A percentile compares a stretch with the other conserved stretches of the same genome.
These are phyloP conservation scores for Heterobasidion occidentale DNA, from an alignment of 1,284 basidiomycete genomes.

Conservation along the genomic window DNA sequence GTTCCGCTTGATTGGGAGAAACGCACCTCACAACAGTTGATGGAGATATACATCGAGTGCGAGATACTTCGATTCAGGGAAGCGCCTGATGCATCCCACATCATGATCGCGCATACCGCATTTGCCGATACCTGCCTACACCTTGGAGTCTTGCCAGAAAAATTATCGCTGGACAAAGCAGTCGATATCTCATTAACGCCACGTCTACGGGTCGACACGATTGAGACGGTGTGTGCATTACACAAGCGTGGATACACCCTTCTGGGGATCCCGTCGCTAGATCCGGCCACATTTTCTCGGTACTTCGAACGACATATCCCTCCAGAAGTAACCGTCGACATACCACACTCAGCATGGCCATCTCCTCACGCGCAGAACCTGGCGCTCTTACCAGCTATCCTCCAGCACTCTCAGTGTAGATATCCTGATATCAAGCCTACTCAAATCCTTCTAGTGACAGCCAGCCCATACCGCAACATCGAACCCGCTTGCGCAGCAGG, in stretches of 20 bases:
- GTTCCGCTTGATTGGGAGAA: background rate
- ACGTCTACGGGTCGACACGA: background rate
- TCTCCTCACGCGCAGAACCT: background rate
- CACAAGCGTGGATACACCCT: background rate
- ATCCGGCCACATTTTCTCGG: background rate
- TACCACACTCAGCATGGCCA: background rate
- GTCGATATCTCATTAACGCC: background rate
- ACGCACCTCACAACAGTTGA: background rate
- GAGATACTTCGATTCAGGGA: background rate
- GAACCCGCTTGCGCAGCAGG: background rate
- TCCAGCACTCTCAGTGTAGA: background rate
- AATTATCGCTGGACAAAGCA: background rate
- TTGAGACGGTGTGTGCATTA: background rate
- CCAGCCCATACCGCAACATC: background rate
- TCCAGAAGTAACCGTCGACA: background rate
- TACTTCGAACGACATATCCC: background rate
- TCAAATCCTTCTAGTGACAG: background rate
- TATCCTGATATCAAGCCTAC: background rate
- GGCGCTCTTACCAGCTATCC: background rate
- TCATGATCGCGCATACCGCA: background rate
- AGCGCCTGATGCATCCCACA: background rate
- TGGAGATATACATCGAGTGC: background rate
- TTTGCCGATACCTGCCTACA: background rate
- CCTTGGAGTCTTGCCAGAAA: background rate
- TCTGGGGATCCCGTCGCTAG: background rate